Evolutionary conservation across 768 basidiomycete genomes (phyloP).

Genomic region (Dendrothele bispora): DNA sequence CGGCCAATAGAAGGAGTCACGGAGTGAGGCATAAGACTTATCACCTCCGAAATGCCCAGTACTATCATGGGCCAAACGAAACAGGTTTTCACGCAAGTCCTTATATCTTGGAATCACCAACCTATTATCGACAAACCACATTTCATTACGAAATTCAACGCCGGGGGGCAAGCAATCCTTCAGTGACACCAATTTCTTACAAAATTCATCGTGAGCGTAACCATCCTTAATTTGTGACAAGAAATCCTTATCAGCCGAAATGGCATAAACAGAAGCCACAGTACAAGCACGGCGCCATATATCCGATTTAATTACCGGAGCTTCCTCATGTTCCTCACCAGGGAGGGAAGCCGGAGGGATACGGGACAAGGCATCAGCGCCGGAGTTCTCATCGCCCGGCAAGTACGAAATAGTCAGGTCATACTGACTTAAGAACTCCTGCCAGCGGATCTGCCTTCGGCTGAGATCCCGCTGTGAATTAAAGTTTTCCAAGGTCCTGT

Average conservation of each 20-base stretch:
- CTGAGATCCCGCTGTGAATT: conserved; percentile 23
- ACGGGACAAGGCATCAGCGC: conserved; percentile 29
- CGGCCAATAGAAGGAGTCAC: conserved; percentile 14
- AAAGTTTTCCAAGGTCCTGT: conserved; percentile 29
- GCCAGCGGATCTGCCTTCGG: conserved; percentile 24
- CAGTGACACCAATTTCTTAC: background rate
- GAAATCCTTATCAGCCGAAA: background rate
- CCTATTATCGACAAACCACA: background rate
- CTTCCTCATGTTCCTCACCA: background rate
- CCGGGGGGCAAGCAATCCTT: background rate
- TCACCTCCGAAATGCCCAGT: conserved; percentile 7
- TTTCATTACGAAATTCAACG: background rate
- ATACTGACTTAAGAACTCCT: conserved; percentile 26
- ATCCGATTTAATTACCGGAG: background rate
- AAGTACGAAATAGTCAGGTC: conserved; percentile 28
- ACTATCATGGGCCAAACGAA: background rate
- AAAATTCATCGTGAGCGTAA: background rate
- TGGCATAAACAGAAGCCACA: background rate
- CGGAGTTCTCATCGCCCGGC: conserved; percentile 23
- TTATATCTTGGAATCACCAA: background rate
- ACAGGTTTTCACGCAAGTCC: background rate
- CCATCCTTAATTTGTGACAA: background rate
- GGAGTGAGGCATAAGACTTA: conserved; percentile 11
- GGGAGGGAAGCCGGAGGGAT: no score
- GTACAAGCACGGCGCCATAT: no score